These are phyloP conservation scores for Paxillus ammoniavirescens DNA, from an alignment of 768 basidiomycete genomes.

Conservation along the genomic window DNA sequence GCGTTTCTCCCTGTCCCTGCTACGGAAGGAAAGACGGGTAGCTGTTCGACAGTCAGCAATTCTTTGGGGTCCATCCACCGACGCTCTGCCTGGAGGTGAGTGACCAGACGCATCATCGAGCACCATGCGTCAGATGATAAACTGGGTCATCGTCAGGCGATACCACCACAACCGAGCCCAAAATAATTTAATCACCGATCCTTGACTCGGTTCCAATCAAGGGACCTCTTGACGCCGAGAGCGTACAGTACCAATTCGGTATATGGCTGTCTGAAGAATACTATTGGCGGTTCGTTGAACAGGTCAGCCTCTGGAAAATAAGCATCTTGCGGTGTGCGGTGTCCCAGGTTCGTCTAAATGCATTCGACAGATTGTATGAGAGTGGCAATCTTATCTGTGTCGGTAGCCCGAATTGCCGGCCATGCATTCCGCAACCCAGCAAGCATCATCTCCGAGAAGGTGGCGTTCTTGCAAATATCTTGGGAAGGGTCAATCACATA, in stretches of 20 bases:
- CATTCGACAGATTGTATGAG: slow-evolving; percentile 53
- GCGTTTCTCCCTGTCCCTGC: too few species aligned
- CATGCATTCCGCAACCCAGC: slow-evolving; percentile 47
- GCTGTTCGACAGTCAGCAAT: neutral
- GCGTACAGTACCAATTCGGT: too few species aligned
- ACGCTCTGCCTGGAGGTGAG: neutral
- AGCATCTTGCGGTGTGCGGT: slow-evolving; percentile 66
- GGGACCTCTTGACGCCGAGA: too few species aligned
- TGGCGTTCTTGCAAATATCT: slow-evolving; percentile 57
- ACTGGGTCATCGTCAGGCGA: neutral
- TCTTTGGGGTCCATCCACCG: neutral
- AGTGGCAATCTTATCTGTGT: slow-evolving; percentile 46
- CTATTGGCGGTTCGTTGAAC: slow-evolving; percentile 80
- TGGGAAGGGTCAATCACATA: slow-evolving; percentile 55
- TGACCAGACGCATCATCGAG: neutral
- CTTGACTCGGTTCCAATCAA: slow-evolving; percentile 59
- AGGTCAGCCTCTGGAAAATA: slow-evolving; percentile 85
- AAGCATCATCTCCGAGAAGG: slow-evolving; percentile 78
- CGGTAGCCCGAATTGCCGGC: slow-evolving; percentile 52
- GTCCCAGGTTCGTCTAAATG: slow-evolving; percentile 73
- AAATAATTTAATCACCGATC: neutral
- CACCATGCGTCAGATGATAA: neutral
- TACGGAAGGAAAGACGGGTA: slow-evolving; percentile 1
- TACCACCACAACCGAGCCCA: too few species aligned
- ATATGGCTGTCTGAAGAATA: too few species aligned